Percentiles rank a stretch among this genome's conserved stretches.
Evolutionary conservation across 192 early-diverging fungal species (phyloP).

Genomic region (Gorgonomyces haynaldii): DNA sequence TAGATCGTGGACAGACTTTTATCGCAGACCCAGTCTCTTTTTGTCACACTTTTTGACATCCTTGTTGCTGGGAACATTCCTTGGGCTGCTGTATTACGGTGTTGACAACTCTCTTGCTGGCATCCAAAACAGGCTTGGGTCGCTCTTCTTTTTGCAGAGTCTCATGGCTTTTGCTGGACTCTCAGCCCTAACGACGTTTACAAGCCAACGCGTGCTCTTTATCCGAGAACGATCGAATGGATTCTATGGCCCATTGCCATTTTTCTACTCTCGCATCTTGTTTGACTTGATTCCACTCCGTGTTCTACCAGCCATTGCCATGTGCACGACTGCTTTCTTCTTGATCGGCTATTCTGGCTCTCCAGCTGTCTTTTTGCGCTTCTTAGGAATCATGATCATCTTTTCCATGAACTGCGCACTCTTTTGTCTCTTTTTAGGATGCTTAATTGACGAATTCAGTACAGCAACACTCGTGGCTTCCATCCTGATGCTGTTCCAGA

Average conservation of each 20-base stretch:
- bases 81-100: constrained; percentile 58
- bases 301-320: constrained; percentile 49
- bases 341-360: constrained; percentile 52
- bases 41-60: constrained; percentile 46
- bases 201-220: constrained; percentile 24
- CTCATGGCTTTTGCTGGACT: constrained; percentile 59
- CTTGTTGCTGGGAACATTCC: constrained; percentile 42
- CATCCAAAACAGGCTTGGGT: constrained; percentile 65
- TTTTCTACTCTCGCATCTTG: constrained; percentile 48
- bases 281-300: constrained; percentile 62
- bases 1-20: constrained; percentile 32
- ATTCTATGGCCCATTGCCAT: constrained; percentile 29
- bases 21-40: constrained; percentile 31
- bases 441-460: constrained; percentile 41
- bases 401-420: constrained; percentile 53
- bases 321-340: constrained; percentile 54
- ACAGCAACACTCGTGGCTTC: constrained; percentile 50
- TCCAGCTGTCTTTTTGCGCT: constrained; percentile 38
- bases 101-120: constrained; percentile 44
- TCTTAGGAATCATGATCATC: constrained; percentile 47
- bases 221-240: constrained; percentile 38
- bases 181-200: constrained; percentile 48
- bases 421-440: constrained; percentile 46
- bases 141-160: constrained; percentile 55
- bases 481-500: constrained; percentile 60